phyloP scores from a whole-genome alignment of 2,329 filamentous ascomycete species.

The Phoma sp. region DNA sequence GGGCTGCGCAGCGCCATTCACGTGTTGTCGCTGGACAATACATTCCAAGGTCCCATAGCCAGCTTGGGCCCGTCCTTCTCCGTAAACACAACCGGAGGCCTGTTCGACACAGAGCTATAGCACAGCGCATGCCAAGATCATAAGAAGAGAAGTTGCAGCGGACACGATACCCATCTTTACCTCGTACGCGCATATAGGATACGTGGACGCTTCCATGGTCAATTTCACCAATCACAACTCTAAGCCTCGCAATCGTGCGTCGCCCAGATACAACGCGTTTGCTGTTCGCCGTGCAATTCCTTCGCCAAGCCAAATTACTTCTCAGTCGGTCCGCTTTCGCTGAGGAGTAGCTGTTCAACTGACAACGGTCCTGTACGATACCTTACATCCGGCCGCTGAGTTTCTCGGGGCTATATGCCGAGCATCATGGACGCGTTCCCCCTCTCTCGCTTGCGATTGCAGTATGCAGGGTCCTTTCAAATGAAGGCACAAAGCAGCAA shows the following conservation, averaged over 20 bases:
- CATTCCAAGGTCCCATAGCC: background rate
- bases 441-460: background rate
- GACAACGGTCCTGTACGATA: background rate
- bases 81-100: conserved; percentile 3
- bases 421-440: background rate
- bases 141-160: background rate
- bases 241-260: no score
- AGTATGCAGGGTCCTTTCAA: conserved; percentile 2
- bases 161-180: no score
- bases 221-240: background rate
- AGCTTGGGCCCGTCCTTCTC: background rate
- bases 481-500: background rate
- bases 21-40: conserved; percentile 1
- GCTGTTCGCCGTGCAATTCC: no score
- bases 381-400: background rate
- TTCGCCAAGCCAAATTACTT: no score
- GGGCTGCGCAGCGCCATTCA: background rate
- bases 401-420: conserved; percentile 4
- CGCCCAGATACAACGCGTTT: no score
- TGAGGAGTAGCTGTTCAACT: background rate
- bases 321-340: background rate
- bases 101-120: background rate
- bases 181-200: background rate
- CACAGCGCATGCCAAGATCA: background rate
- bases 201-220: background rate